Base-by-base conservation (phyloP, 2,329 filamentous ascomycete genomes). In the Penicillium aurantiogriseum region DNA sequence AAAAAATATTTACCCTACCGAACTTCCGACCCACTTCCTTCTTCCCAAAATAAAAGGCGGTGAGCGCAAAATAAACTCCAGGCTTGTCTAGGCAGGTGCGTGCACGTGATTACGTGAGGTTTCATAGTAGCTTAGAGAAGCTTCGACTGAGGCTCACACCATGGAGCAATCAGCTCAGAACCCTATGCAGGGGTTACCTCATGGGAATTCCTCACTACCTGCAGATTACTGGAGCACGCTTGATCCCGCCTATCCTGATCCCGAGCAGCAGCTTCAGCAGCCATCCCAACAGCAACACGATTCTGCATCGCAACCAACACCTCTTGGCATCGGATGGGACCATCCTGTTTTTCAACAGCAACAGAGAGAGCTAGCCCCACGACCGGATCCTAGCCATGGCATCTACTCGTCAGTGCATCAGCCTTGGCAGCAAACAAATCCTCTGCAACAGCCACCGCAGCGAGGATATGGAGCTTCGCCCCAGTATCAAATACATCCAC, bases 161-260 rank as follows among this genome's bases (percentile, higher is more conserved):
- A 77, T 76, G 74, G 74, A 76, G 62, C 71, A 70, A 62, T 63
- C 71, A 40, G 60, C 68, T 31, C 67, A 70, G 45, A 69, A 67
- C 52, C 58, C 67, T 33, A 63, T 71, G 60, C 67, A 69, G 47
- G 67, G 70, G 42, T 52, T 71, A 58, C 65, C 67, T 29, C 65
- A 67, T 61, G 62, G 63, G 29, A 67, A 69, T 25, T 61, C 59
- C 33, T 61, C 66, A 23, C 61, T 75, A 17, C 63, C 67, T 19
- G 51, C 69, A 10, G 74, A 75, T n/a, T 77, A 72, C 59, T 77
- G 75, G 75, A 67, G 65, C 55, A 66, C 59, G 15, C 65, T 76
- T 48, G 74, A 74, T 46, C 50, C 69, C 7, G 54, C 76, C 38
- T 77, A 74, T 55, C 53, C 65, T 3, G 63, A 68, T 48, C 54